Evolutionary conservation across 2,329 filamentous ascomycete genomes (phyloP), one percentile per base, ranked within the genome.

Genomic region (Clonostachys sp.): DNA sequence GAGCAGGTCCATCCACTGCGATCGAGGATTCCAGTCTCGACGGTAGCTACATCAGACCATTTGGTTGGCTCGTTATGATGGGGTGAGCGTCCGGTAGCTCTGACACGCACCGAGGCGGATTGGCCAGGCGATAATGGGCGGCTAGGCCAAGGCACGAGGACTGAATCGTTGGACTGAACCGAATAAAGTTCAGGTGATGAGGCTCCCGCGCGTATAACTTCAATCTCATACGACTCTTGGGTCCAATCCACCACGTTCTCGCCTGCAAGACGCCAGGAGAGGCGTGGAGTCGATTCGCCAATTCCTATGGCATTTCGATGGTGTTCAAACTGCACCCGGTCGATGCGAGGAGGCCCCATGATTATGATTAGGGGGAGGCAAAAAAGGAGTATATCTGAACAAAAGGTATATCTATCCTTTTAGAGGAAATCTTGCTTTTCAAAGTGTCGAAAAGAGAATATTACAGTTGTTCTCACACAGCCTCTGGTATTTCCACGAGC

Each of bases 111-210:
- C 17, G 40, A 48, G 8, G 57, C 60, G 9, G 46, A 42, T 44
- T 66, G 61, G 10, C 60, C 50, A 13, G 56, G 60, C 14, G 49
- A 45, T 5, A 67, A 51, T 10, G 61, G 53, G 24, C 17, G 17
- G 18, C 45, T 50, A 5, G 52, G 52, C 53, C 53, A 55, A 5
- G 48, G 39, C 5, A 50, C 45, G 0, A 55, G 42, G 13, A 49
- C 43, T 10, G 35, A 52, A 33, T 39, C 24, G 24, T 9, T 30
- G 24, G 24, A 30, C 45, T 34, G 44, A 41, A n/a, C 36, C 12
- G 3, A 12, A 14, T 14, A 39, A 3, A 39, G 36, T 3, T 14
- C 14, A 8, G 36, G 36, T 17, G 36, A 17, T 39, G 14, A 17
- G 2, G 6, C 14, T n/a, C 36, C 36, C 3, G 12, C 36, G 14